Percentiles rank a stretch among this genome's conserved stretches.
phyloP scores from a whole-genome alignment of 441 rosid species.

The Eutrema salsugineum region DNA sequence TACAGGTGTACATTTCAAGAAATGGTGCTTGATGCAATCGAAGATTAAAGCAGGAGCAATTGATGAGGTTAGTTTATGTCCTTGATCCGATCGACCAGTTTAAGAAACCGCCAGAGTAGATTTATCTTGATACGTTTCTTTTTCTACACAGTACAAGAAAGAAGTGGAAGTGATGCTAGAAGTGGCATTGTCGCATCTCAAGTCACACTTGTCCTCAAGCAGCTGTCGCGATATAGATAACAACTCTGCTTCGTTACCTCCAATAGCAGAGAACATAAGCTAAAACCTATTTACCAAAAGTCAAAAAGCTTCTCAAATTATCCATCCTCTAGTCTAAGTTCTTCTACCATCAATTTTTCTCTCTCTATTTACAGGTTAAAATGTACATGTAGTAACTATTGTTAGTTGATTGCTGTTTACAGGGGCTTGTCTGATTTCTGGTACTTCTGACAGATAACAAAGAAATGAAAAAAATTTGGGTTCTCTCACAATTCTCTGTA shows the following conservation, averaged over 20 bases:
- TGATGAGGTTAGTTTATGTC: conserved; percentile 57
- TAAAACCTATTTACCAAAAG: background rate
- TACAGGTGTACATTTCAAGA: conserved; percentile 96
- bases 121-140: background rate
- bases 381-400: conserved; percentile 11
- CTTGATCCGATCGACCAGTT: background rate
- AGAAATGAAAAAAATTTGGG: conserved; percentile 1
- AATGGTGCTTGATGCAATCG: conserved; percentile 99
- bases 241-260: conserved; percentile 9
- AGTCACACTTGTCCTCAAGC: conserved; percentile 30
- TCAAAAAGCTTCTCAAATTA: background rate
- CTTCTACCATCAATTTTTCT: background rate
- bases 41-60: conserved; percentile 85
- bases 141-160: conserved; percentile 69
- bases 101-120: background rate
- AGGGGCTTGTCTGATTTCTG: conserved; percentile 5
- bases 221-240: conserved; percentile 6
- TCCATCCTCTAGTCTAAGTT: background rate
- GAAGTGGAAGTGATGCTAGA: conserved; percentile 78
- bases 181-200: conserved; percentile 43
- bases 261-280: conserved; percentile 19
- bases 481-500: background rate
- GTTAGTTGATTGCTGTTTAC: conserved; percentile 8
- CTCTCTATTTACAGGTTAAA: background rate
- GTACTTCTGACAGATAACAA: background rate